Conservation (phyloP, 192 early-diverging fungal species). For the Entomortierella lignicola region DNA sequence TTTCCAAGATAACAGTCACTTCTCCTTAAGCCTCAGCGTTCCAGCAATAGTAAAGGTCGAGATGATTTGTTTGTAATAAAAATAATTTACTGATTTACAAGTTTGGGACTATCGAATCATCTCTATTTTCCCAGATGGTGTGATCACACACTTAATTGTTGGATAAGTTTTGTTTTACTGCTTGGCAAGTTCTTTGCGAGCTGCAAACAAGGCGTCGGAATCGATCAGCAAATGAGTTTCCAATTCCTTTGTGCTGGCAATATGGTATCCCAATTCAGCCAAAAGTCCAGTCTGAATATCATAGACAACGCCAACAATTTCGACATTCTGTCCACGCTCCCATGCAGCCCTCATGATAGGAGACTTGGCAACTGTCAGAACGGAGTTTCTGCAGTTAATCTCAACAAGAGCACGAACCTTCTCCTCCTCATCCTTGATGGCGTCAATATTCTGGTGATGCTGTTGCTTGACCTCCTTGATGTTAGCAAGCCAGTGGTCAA, state of each 20-base stretch:
- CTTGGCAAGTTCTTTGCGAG: constrained; percentile 13
- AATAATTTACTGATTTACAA: too few species aligned
- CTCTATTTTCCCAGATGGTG: too few species aligned
- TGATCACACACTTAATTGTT: too few species aligned
- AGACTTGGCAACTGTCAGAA: constrained; percentile 75
- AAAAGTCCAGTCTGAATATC: constrained; percentile 68
- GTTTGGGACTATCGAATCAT: too few species aligned
- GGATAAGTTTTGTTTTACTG: too few species aligned
- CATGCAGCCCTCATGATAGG: constrained; percentile 87
- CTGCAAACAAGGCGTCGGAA: constrained; percentile 25
- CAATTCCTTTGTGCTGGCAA: constrained; percentile 23
- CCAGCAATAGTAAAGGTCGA: too few species aligned
- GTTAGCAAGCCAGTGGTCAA: constrained; percentile 91
- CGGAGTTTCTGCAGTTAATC: constrained; percentile 82
- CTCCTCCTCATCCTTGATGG: constrained; percentile 50
- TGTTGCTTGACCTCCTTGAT: constrained; percentile 85
- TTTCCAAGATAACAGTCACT: too few species aligned
- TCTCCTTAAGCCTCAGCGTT: too few species aligned
- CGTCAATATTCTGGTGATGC: constrained; percentile 44
- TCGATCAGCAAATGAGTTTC: constrained; percentile 23
- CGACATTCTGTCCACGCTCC: constrained; percentile 75
- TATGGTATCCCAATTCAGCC: constrained; percentile 42
- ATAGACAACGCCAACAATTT: constrained; percentile 75
- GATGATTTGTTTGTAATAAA: too few species aligned
- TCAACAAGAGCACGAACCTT: constrained; percentile 67